Conservation (phyloP, 495 filamentous ascomycete species). For the Aspergillus mulundensis region DNA sequence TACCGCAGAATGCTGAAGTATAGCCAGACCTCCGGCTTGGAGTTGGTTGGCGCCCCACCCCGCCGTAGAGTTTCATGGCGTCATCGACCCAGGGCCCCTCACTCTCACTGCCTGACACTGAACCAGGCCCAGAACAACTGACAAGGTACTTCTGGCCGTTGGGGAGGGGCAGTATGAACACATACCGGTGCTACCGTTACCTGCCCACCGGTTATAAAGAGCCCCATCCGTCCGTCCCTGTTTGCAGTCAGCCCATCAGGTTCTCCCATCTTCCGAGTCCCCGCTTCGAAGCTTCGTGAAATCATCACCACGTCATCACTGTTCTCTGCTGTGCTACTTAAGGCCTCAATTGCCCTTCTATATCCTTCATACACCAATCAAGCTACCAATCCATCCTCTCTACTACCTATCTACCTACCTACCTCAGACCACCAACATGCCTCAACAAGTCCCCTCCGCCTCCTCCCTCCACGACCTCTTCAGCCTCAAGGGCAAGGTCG, state of each 20-base stretch:
- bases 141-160: not conserved
- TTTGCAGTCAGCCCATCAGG: not conserved
- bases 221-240: not conserved
- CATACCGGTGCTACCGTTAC: too few relatives aligned
- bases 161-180: too few relatives aligned
- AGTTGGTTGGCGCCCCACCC: too few relatives aligned
- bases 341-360: not conserved
- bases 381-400: not conserved
- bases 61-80: not conserved
- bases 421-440: constrained; percentile 27
- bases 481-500: constrained; percentile 70
- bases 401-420: not conserved
- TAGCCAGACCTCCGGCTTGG: too few relatives aligned
- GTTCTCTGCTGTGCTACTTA: not conserved
- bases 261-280: not conserved
- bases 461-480: constrained; percentile 60
- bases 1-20: not conserved
- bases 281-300: not conserved
- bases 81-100: not conserved
- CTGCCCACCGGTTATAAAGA: not conserved
- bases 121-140: not conserved
- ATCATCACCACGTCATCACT: not conserved
- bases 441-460: constrained; percentile 55
- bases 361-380: not conserved
- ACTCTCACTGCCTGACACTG: not conserved